Percentiles rank a stretch among this genome's conserved stretches.
Evolutionary conservation across 345 rosid species (phyloP).

Genomic region (Linum usitatissimum): DNA sequence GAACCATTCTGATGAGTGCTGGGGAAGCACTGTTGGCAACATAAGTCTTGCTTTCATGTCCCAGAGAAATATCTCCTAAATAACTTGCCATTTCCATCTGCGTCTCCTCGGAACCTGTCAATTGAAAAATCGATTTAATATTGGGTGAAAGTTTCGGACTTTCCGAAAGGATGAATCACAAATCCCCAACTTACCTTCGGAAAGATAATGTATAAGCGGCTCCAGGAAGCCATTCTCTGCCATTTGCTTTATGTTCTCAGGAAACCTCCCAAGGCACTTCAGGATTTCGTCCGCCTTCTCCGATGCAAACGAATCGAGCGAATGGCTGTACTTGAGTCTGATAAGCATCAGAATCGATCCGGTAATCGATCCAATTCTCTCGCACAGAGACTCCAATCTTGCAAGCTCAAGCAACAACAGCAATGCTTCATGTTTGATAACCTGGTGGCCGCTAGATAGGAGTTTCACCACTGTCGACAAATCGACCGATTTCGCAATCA

Average conservation of each 20-base stretch:
- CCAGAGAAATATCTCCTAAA: slow-evolving; percentile 56
- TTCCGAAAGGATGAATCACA: not conserved
- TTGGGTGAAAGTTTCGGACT: not conserved
- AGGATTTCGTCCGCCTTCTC: slow-evolving; percentile 53
- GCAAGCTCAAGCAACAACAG: slow-evolving; percentile 66
- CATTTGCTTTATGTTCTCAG: slow-evolving; percentile 62
- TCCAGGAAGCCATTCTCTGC: slow-evolving; percentile 78
- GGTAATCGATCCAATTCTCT: slow-evolving; percentile 45
- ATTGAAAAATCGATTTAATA: not conserved
- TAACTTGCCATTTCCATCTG: slow-evolving; percentile 63
- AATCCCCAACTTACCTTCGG: slow-evolving; percentile 36
- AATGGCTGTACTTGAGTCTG: slow-evolving; percentile 40
- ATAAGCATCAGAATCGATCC: slow-evolving; percentile 76
- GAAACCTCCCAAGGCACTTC: slow-evolving; percentile 45
- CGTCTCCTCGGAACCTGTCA: slow-evolving; percentile 53
- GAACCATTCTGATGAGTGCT: slow-evolving; percentile 53
- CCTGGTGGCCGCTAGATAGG: slow-evolving; percentile 57
- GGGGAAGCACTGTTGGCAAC: slow-evolving; percentile 65
- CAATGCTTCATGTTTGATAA: slow-evolving; percentile 41
- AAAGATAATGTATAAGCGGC: slow-evolving; percentile 66
- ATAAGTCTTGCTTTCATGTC: slow-evolving; percentile 40
- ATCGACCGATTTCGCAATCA: slow-evolving; percentile 37
- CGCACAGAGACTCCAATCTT: slow-evolving; percentile 29
- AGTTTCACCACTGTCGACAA: slow-evolving; percentile 39
- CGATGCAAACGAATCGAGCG: slow-evolving; percentile 40